These are phyloP conservation scores for Phytomonas francai DNA, from an alignment of 208 protist genomes.

Conservation along the genomic window DNA sequence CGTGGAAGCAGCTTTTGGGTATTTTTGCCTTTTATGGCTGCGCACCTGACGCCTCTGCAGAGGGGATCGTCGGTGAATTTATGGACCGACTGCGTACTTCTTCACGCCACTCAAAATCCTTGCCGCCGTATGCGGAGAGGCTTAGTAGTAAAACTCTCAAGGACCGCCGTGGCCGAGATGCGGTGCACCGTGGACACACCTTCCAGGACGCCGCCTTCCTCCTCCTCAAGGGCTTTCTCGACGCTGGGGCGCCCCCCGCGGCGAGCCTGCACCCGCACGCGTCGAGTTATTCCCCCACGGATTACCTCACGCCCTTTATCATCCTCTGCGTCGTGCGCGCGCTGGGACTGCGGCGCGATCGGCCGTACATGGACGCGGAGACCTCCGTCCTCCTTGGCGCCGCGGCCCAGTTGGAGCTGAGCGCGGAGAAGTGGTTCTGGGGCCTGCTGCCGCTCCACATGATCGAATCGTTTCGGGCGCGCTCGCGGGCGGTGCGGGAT, in stretches of 20 bases:
- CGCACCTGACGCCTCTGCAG: slow-evolving; percentile 61
- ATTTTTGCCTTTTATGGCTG: slow-evolving; percentile 85
- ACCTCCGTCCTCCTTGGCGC: slow-evolving; percentile 58
- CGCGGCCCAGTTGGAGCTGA: slow-evolving; percentile 55
- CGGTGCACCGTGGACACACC: slow-evolving; percentile 44
- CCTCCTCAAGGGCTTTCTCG: slow-evolving; percentile 64
- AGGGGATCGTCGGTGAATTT: slow-evolving; percentile 67
- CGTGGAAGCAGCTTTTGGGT: slow-evolving; percentile 87
- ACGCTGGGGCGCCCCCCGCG: slow-evolving; percentile 32
- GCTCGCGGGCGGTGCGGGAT: slow-evolving; percentile 41
- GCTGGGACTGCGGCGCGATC: slow-evolving; percentile 30
- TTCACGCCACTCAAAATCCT: slow-evolving; percentile 38
- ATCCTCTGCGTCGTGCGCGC: slow-evolving; percentile 51
- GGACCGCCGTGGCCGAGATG: slow-evolving; percentile 44
- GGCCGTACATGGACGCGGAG: slow-evolving; percentile 60
- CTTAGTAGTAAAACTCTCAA: slow-evolving; percentile 23
- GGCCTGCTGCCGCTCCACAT: slow-evolving; percentile 74
- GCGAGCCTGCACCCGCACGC: slow-evolving; percentile 75
- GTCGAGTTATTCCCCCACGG: slow-evolving; percentile 74
- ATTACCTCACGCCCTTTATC: slow-evolving; percentile 75
- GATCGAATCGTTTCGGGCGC: slow-evolving; percentile 34
- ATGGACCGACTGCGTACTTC: slow-evolving; percentile 49
- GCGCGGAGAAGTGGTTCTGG: slow-evolving; percentile 74
- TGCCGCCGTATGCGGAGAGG: slow-evolving; percentile 72
- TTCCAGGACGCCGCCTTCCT: slow-evolving; percentile 74